These are phyloP conservation scores for Hymenoscyphus infarciens DNA, from an alignment of 2,329 filamentous ascomycete genomes.

Conservation along the genomic window DNA sequence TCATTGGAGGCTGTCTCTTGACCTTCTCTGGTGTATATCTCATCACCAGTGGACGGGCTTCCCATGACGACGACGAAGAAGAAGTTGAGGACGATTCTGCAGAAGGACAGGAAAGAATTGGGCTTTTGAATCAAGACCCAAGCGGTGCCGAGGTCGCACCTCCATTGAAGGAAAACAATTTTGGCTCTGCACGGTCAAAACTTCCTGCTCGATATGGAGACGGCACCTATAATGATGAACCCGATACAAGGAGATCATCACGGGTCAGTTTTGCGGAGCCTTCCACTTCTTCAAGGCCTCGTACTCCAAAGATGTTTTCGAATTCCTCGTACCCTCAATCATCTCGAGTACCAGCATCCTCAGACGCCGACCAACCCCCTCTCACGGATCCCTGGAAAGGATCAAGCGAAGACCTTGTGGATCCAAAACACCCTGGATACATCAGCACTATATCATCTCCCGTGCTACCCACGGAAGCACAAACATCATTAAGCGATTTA, in stretches of 20 bases:
- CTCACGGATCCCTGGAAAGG: slow-evolving; percentile 32
- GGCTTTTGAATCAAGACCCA: slow-evolving; percentile 51
- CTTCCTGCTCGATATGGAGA: slow-evolving; percentile 20
- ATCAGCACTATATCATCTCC: slow-evolving; percentile 28
- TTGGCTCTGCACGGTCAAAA: slow-evolving; percentile 16
- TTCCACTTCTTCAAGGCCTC: slow-evolving; percentile 17
- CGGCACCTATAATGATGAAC: slow-evolving; percentile 18
- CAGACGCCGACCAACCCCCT: slow-evolving; percentile 21
- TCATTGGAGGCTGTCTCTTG: slow-evolving; percentile 82
- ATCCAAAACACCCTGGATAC: slow-evolving; percentile 26
- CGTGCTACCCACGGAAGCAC: slow-evolving; percentile 32
- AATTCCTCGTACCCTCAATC: slow-evolving; percentile 25
- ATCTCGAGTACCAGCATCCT: slow-evolving; percentile 18
- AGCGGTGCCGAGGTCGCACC: slow-evolving; percentile 17
- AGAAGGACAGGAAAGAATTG: slow-evolving; percentile 63
- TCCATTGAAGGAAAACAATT: slow-evolving; percentile 15
- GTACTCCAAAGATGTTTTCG: slow-evolving; percentile 26
- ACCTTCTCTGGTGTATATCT: slow-evolving; percentile 97
- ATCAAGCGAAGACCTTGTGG: slow-evolving; percentile 24
- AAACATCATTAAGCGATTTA: slow-evolving; percentile 22
- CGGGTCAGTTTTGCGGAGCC: slow-evolving; percentile 30
- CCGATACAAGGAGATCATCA: slow-evolving; percentile 27
- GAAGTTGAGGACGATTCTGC: slow-evolving; percentile 55
- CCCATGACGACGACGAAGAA: slow-evolving; percentile 55
- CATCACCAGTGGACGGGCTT: slow-evolving; percentile 79